phyloP scores from a whole-genome alignment of 352 stramenopile species.

The Globisporangium middletonii region DNA sequence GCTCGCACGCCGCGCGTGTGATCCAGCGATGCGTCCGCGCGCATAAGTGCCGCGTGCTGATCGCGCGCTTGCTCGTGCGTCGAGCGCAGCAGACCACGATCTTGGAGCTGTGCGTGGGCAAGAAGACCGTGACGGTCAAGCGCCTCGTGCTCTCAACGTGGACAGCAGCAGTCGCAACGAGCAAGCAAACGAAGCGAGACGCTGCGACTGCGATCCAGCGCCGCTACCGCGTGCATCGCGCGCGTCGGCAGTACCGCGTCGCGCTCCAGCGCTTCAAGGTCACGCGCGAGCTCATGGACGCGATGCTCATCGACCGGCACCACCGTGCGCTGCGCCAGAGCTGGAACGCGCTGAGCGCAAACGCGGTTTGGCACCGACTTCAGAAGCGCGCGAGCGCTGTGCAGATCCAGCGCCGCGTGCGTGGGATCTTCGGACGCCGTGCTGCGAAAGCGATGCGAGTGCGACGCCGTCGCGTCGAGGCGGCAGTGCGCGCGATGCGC shows the following conservation, averaged over 20 bases:
- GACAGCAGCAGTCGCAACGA: constrained; percentile 7
- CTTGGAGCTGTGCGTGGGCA: constrained; percentile 30
- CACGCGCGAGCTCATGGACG: constrained; percentile 44
- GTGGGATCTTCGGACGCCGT: constrained; percentile 36
- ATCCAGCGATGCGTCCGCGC: constrained; percentile 39
- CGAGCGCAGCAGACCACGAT: constrained; percentile 34
- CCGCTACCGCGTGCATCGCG: constrained; percentile 22
- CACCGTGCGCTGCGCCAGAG: constrained; percentile 18
- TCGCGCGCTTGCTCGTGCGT: constrained; percentile 27
- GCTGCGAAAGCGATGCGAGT: constrained; percentile 27
- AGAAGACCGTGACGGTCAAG: constrained; percentile 15
- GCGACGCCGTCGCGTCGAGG: constrained; percentile 28
- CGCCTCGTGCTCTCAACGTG: constrained; percentile 15
- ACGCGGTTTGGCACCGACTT: constrained; percentile 43
- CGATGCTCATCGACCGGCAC: constrained; percentile 30
- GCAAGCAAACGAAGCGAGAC: constrained; percentile 6
- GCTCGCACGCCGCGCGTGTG: constrained; percentile 16
- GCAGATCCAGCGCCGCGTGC: constrained; percentile 38
- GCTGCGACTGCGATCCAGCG: constrained; percentile 34
- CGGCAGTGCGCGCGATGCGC: constrained; percentile 23
- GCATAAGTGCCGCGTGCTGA: constrained; percentile 29
- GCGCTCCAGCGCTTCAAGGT: constrained; percentile 38
- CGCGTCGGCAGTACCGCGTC: constrained; percentile 27
- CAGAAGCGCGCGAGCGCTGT: constrained; percentile 39
- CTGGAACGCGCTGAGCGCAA: constrained; percentile 37